Evolutionary conservation across 768 basidiomycete genomes (phyloP), one percentile per base, ranked within the genome.

Genomic region (Hypsizygus marmoreus): DNA sequence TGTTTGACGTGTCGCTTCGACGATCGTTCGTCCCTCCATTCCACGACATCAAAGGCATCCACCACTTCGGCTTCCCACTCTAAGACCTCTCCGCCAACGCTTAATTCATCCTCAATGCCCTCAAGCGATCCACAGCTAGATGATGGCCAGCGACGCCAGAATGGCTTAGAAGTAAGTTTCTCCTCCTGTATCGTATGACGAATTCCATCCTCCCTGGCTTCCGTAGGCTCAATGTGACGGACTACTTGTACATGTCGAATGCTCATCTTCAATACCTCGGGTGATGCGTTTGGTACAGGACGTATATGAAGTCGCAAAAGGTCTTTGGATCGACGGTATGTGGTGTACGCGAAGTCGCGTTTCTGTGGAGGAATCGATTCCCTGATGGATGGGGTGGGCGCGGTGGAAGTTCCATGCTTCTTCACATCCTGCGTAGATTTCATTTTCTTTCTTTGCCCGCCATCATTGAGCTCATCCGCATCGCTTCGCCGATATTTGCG

Each of bases 111-210:
- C 36, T 38, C 53, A 2, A 32, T 20, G 23, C 33, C 30, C 2
- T 20, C 6, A 12, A 46, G 38, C 14, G 45, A 40, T 5, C 44
- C 32, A 8, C 40, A 46, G 4, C 16, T 22, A 3, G 32, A 11
- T 1, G 45, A 50, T 25, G 36, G 39, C 20, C 45, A 38, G 19
- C 10, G 20, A 32, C n/a, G n/a, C n/a, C n/a, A n/a, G n/a, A n/a
- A n/a, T n/a, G n/a, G n/a, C n/a, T n/a, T n/a, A n/a, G n/a, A n/a
- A n/a, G n/a, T n/a, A n/a, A n/a, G n/a, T n/a, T n/a, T n/a, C n/a
- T n/a, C n/a, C n/a, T n/a, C n/a, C n/a, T n/a, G n/a, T n/a, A n/a
- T n/a, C n/a, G n/a, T n/a, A n/a, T n/a, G n/a, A n/a, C n/a, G n/a
- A n/a, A n/a, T n/a, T n/a, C n/a, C n/a, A n/a, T n/a, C n/a, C n/a